These are phyloP conservation scores for Caloboletus firmus DNA, from an alignment of 1,284 basidiomycete species.

Conservation along the genomic window DNA sequence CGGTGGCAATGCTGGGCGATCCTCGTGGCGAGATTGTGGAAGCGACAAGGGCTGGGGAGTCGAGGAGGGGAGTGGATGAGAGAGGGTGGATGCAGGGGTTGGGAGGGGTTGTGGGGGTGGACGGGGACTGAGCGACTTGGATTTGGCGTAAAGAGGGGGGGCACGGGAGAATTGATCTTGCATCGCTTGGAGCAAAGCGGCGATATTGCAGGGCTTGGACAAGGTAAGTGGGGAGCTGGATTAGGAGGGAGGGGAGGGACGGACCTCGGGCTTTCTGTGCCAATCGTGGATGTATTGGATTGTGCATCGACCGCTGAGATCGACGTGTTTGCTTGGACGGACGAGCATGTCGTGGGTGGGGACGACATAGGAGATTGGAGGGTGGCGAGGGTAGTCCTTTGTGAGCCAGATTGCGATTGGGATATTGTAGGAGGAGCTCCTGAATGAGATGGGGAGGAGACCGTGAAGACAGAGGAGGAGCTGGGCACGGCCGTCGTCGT, in stretches of 20 bases:
- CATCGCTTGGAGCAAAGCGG: constrained; percentile 68
- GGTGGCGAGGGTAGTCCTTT: constrained; percentile 74
- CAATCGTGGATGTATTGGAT: constrained; percentile 75
- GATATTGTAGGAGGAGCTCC: constrained; percentile 85
- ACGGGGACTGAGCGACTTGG: constrained; percentile 39
- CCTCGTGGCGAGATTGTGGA: constrained; percentile 17
- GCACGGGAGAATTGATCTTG: constrained; percentile 79
- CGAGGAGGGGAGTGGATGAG: constrained; percentile 19
- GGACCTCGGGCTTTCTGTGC: constrained; percentile 83
- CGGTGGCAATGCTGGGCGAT: constrained; percentile 47
- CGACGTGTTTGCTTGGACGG: constrained; percentile 72
- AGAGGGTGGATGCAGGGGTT: constrained; percentile 22
- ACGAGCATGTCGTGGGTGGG: constrained; percentile 94
- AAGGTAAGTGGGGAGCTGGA: constrained; percentile 13
- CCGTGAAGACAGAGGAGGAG: constrained; percentile 90
- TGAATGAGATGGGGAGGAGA: constrained; percentile 84
- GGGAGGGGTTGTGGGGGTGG: constrained; percentile 24
- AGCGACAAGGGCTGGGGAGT: constrained; percentile 18
- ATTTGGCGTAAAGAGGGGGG: constrained; percentile 92
- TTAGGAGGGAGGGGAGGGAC: constrained; percentile 28
- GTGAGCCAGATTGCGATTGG: constrained; percentile 90
- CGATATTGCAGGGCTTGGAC: constrained; percentile 65
- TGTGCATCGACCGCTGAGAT: constrained; percentile 77
- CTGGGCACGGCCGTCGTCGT: constrained; percentile 92
- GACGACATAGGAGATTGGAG: constrained; percentile 92